These are phyloP conservation scores for Schwanniomyces vanrijiae DNA, from an alignment of 805 yeast species.

Conservation along the genomic window DNA sequence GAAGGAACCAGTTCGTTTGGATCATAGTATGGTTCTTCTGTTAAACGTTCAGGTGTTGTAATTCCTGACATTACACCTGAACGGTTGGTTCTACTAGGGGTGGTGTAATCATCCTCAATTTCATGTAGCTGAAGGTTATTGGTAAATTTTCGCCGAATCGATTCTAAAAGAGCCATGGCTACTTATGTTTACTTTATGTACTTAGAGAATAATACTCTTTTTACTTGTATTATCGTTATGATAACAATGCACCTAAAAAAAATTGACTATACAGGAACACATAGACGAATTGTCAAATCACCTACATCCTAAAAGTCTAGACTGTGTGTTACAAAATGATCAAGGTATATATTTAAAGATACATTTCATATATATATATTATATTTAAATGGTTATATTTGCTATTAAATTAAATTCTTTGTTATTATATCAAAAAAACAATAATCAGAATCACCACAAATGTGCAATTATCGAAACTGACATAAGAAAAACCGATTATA, in stretches of 20 bases:
- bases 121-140: constrained; percentile 29
- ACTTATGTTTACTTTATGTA: not conserved
- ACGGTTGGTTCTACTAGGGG: constrained; percentile 11
- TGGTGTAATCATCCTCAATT: constrained; percentile 31
- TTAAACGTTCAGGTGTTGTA: not conserved
- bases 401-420: not conserved
- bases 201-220: not conserved
- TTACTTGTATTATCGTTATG: not conserved
- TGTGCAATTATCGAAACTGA: not conserved
- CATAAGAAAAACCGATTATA: not conserved
- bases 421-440: not conserved
- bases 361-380: not conserved
- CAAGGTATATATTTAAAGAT: not conserved
- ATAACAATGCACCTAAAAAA: not conserved
- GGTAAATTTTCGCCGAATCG: constrained; percentile 24
- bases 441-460: not conserved
- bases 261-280: not conserved
- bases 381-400: not conserved
- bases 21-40: constrained; percentile 13
- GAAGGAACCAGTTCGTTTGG: constrained; percentile 40
- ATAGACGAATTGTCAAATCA: not conserved
- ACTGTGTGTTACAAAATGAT: not conserved
- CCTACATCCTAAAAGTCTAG: not conserved
- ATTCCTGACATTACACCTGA: not conserved
- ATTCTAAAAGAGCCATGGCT: constrained; percentile 23